These are phyloP conservation scores for Leccinellum rugosiceps DNA, from an alignment of 768 basidiomycete species.

Conservation along the genomic window DNA sequence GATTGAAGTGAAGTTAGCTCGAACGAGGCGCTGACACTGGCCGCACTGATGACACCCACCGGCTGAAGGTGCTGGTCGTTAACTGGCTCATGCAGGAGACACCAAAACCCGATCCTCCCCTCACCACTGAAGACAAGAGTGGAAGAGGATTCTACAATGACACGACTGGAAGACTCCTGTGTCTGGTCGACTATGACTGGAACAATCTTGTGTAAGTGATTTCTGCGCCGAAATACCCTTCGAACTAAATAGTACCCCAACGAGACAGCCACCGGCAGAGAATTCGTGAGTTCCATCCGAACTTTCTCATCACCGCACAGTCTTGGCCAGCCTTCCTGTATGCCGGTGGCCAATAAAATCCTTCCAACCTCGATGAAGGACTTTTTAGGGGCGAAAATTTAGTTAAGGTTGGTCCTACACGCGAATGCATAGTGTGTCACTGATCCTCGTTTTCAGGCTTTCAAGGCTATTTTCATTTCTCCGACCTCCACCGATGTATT, in stretches of 20 bases:
- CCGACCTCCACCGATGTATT: neutral
- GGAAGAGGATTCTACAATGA: neutral
- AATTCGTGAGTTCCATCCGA: neutral
- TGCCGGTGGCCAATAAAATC: neutral
- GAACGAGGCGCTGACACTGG: neutral
- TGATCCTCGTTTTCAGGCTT: neutral
- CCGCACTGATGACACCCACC: neutral
- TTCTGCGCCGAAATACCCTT: neutral
- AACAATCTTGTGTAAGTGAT: neutral
- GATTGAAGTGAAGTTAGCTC: neutral
- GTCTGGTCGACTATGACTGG: constrained; percentile 2
- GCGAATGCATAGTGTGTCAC: neutral
- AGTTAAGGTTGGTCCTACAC: neutral
- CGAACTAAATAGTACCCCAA: neutral
- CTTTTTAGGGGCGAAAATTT: neutral
- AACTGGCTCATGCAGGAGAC: neutral
- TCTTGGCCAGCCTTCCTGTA: constrained; percentile 5
- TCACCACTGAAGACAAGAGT: neutral
- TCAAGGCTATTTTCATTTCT: constrained; percentile 2
- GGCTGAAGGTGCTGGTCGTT: neutral
- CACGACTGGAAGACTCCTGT: neutral
- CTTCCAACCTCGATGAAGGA: neutral
- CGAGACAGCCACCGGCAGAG: neutral
- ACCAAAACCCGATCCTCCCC: neutral
- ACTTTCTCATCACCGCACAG: neutral